Base-by-base conservation (phyloP, 768 basidiomycete genomes). In the Ephemerocybe angulata region DNA sequence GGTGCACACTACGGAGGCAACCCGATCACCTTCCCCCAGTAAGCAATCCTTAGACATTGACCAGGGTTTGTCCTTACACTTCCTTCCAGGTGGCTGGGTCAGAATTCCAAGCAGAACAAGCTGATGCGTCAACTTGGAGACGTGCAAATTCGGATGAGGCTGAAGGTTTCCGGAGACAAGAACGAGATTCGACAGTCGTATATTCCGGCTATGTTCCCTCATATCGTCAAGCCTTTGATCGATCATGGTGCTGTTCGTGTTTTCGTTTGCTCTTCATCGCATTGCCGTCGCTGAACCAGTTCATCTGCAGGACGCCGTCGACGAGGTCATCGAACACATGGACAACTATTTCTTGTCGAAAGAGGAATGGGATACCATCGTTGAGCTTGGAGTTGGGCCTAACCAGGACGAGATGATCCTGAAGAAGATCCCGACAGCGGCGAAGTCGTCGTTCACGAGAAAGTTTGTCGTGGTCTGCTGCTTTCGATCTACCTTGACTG, bases 351-450 rank as follows among this genome's bases (percentile, higher is more conserved):
- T 84, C 69, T 70, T 99, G 29, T 86, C 86, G 3, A 90, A 88
- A 59, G 97, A 98, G 27, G 96, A 98, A 64, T 98, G 95, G 96
- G 97, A 99, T 63, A 87, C 93, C 10, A 77, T 98, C 50, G 82
- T 98, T 51, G 96, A 98, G 66, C 80, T 99, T 8, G 97, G 96
- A 1, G 81, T 99, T 7, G 97, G 84, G 54, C 79, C 87, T 5
- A 80, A 85, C 64, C 83, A 81, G 55, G 90, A 91, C 47, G 89
- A 88, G 0, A 5, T 72, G 1, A 79, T 96, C 11, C 70, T 90
- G 63, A 97, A 96, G 76, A 88, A 88, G 71, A 92, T 99, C 28
- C 73, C 90, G 0, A 62, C 87, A 0, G 82, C 87, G 0, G 87
- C 88, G 42, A 99, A 99, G 75, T 71, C 88, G 0, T 74, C 88